A percentile compares a stretch with the other conserved stretches of the same genome.
These are phyloP conservation scores for Ustulina deusta DNA, from an alignment of 2,329 filamentous ascomycete species.

Conservation along the genomic window DNA sequence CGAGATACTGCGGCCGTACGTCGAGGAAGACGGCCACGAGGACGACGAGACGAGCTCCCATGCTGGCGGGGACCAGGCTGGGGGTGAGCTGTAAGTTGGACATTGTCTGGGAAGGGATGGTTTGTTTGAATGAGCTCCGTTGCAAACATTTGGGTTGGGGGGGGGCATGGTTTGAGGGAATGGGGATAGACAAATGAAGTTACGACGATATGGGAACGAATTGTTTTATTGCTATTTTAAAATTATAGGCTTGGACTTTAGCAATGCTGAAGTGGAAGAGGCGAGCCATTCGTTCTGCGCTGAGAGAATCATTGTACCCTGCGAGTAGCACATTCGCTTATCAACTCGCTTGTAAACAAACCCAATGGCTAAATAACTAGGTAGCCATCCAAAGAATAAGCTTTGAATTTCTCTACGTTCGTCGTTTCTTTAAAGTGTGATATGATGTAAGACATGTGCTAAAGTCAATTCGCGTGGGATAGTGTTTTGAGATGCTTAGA, in stretches of 20 bases:
- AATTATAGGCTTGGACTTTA: not conserved
- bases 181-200: not conserved
- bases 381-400: too few relatives aligned
- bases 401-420: too few relatives aligned
- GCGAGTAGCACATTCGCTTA: slow-evolving; percentile 15
- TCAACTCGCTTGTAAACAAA: not conserved
- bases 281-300: slow-evolving; percentile 10
- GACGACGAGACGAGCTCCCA: slow-evolving; percentile 2
- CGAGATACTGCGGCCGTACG: slow-evolving; percentile 51
- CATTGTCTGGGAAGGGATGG: not conserved
- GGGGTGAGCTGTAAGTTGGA: slow-evolving; percentile 41
- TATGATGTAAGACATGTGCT: not conserved
- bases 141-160: too few relatives aligned
- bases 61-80: slow-evolving; percentile 27
- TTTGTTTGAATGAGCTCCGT: too few relatives aligned
- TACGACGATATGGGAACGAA: slow-evolving; percentile 1
- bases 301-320: not conserved
- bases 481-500: not conserved
- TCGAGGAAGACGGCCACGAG: slow-evolving; percentile 51
- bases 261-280: not conserved
- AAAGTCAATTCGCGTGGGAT: not conserved
- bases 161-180: not conserved
- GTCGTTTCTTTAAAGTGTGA: too few relatives aligned
- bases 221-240: too few relatives aligned
- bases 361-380: not conserved